Evolutionary conservation across 345 rosid genomes (phyloP).

Genomic region (Populus nigra): DNA sequence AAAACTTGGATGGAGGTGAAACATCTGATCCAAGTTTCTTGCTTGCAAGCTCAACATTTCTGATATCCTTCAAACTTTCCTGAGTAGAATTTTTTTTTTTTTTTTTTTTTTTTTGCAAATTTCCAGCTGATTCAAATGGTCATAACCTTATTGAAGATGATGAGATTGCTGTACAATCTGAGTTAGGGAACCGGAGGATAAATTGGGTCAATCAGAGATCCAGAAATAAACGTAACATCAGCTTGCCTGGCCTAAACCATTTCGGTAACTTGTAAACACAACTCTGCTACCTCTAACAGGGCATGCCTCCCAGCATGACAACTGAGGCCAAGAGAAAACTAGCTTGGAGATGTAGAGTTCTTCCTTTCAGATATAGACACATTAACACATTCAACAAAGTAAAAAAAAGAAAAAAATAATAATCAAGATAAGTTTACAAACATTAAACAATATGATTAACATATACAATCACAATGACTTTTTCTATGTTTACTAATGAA

Average conservation of each 20-base stretch:
- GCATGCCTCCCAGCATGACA: slow-evolving; percentile 1
- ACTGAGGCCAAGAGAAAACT: slow-evolving; percentile 24
- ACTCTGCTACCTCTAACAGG: slow-evolving; percentile 26
- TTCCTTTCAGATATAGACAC: slow-evolving; percentile 16
- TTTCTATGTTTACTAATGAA: background rate
- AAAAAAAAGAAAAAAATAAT: background rate
- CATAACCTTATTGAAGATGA: background rate
- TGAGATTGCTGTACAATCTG: background rate
- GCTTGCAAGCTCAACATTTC: background rate
- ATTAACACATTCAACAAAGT: background rate
- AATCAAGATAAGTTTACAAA: background rate
- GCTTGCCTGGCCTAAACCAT: slow-evolving; percentile 19
- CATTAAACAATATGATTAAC: background rate
- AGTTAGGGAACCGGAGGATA: background rate
- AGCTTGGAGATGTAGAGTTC: slow-evolving; percentile 18
- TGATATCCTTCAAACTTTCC: slow-evolving; percentile 8
- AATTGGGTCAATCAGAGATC: background rate
- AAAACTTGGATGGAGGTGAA: slow-evolving; percentile 2
- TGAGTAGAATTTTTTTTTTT: background rate
- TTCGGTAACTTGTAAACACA: slow-evolving; percentile 22
- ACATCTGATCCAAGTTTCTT: background rate
- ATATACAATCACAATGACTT: background rate
- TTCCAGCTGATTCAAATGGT: background rate
- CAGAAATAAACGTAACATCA: background rate
- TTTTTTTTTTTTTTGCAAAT: background rate